Evolutionary conservation across 225 moss, liverwort and hornwort genomes (phyloP).

Genomic region (Rhytidiadelphus loreus): DNA sequence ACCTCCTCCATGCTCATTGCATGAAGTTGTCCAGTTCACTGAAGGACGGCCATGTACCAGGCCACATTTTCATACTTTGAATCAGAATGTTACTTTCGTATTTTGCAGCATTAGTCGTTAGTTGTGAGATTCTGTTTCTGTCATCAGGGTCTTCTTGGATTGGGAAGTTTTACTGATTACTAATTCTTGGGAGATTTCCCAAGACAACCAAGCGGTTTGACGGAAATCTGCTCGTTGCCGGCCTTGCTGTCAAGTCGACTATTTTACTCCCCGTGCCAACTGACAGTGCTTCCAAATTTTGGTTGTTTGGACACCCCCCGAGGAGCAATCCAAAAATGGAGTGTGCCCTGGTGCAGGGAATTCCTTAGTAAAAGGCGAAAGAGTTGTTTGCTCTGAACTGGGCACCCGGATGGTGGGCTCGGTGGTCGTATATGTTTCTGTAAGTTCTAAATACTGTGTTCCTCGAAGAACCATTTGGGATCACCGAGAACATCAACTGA

Average conservation of each 20-base stretch:
- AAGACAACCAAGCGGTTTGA: background rate
- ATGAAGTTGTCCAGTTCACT: conserved; percentile 4
- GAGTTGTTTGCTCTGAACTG: background rate
- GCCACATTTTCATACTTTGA: background rate
- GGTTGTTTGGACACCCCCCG: background rate
- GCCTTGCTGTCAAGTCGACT: background rate
- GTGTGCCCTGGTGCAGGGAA: no score
- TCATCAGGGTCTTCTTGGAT: background rate
- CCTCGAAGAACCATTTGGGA: background rate
- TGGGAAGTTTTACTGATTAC: background rate
- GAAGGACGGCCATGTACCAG: background rate
- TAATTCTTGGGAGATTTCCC: background rate
- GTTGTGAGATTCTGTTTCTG: background rate
- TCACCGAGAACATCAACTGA: background rate
- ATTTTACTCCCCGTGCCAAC: background rate
- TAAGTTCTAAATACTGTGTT: background rate
- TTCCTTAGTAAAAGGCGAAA: background rate
- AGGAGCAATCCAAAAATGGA: background rate
- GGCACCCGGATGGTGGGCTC: background rate
- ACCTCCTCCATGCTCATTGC: conserved; percentile 32
- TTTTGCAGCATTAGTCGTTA: background rate
- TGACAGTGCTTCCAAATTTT: background rate
- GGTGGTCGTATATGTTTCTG: background rate
- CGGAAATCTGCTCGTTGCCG: background rate
- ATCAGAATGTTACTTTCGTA: background rate